Evolutionary conservation across 345 rosid genomes (phyloP), one percentile per base, ranked within the genome.

Genomic region (Schrenkiella parvula): DNA sequence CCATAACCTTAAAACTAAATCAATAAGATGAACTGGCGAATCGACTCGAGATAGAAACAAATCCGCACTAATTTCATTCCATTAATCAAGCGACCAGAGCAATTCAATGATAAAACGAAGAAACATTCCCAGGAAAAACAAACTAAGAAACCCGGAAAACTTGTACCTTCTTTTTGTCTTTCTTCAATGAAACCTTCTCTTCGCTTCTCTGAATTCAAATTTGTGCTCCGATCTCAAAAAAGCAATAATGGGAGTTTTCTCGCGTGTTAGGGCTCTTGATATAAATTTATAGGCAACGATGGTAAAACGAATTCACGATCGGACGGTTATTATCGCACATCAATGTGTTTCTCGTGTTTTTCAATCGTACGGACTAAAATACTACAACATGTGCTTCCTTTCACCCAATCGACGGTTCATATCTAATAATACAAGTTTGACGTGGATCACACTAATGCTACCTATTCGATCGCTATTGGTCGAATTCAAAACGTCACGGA

Each of bases 261-360:
- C 74, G 57, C 79, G 79, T 75, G 50, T 8, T 8, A 9, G 1
- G 74, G 34, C 57, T 61, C 43, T 53, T 43, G 70, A 42, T 52
- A 68, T 61, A 17, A 0, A 43, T 68, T 61, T 75, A 75, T 75
- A 75, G 69, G 69, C 69, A 68, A 53, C 69, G 69, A 75, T 59
- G 17, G 28, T 4, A 21, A 6, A 12, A 2, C 41, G 15, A 26
- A 43, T 23, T 25, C 4, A 52, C 13, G 23, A 75, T 75, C 74
- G 42, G 58, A 75, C 70, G 79, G 79, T 35, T 75, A 21, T 6
- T 41, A 62, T 52, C 35, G 56, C 51, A 68, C 46, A n/a, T 3
- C 41, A 23, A 53, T 75, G 79, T 75, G 79, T 68, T 74, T 66
- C 72, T 74, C 72, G 22, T 58, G 65, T 48, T 68, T 32, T 65